phyloP scores from a whole-genome alignment of 1,284 basidiomycete species.

The Exsudoporus floridanus region DNA sequence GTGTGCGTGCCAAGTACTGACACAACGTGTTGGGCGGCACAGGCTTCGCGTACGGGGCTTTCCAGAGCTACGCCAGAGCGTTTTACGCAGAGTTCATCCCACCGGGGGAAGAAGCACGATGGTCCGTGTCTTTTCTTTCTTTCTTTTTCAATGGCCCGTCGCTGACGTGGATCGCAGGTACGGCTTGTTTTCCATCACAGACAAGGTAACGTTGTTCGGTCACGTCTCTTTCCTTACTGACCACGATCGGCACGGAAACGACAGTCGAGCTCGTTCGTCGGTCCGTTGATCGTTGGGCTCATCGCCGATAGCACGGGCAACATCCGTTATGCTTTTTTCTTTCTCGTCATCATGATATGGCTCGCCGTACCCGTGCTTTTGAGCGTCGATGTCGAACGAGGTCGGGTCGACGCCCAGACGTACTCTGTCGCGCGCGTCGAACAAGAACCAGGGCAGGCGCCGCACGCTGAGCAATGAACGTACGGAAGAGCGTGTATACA shows the following conservation, averaged over 20 bases:
- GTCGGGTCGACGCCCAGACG: conserved; percentile 62
- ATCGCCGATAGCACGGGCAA: conserved; percentile 86
- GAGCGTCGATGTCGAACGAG: conserved; percentile 66
- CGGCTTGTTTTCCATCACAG: conserved; percentile 84
- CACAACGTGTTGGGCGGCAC: not conserved
- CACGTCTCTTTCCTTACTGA: not conserved
- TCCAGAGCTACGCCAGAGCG: conserved; percentile 79
- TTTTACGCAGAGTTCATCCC: conserved; percentile 79
- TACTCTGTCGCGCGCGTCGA: conserved; percentile 36
- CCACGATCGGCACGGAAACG: not conserved
- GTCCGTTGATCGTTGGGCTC: conserved; percentile 80
- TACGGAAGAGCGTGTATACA: not conserved
- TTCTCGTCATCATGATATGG: conserved; percentile 80
- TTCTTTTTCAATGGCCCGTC: not conserved
- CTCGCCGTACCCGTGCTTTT: conserved; percentile 74
- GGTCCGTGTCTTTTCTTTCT: conserved; percentile 41
- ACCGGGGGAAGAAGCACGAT: conserved; percentile 75
- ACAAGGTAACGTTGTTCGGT: conserved; percentile 53
- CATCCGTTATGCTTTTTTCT: conserved; percentile 87
- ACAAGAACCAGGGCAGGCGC: not conserved
- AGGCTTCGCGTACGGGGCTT: conserved; percentile 74
- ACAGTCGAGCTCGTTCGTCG: conserved; percentile 85
- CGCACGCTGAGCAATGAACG: not conserved
- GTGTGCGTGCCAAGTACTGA: not conserved
- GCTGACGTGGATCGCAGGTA: conserved; percentile 39